These are phyloP conservation scores for Petunia axillaris DNA, from an alignment of 257 asterid species.

Conservation along the genomic window DNA sequence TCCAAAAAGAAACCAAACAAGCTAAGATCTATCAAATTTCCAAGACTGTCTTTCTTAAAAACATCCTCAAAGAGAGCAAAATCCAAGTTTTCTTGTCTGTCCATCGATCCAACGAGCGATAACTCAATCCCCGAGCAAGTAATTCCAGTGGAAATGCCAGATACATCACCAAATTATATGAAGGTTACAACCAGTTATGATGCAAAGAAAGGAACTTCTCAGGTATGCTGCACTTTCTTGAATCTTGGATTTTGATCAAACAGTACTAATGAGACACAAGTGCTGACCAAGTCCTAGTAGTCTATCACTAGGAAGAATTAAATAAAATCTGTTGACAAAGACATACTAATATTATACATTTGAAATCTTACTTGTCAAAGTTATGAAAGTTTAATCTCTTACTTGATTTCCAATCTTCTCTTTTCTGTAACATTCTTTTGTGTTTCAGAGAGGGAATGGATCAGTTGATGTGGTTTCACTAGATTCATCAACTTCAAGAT, in stretches of 20 bases:
- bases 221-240: conserved; percentile 40
- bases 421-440: neutral
- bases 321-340: conserved; percentile 2
- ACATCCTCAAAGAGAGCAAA: conserved; percentile 30
- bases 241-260: neutral
- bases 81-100: conserved; percentile 32
- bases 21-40: conserved; percentile 22
- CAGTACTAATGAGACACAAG: neutral
- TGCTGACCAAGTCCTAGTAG: conserved; percentile 17
- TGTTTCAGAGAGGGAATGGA: conserved; percentile 21
- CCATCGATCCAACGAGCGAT: conserved; percentile 29
- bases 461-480: neutral
- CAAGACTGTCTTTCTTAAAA: conserved; percentile 28
- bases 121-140: conserved; percentile 26
- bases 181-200: conserved; percentile 44
- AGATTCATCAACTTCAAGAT: conserved; percentile 1
- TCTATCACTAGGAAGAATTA: conserved; percentile 10
- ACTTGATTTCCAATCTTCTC: neutral
- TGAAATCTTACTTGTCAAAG: neutral
- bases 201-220: conserved; percentile 52
- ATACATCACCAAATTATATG: conserved; percentile 59
- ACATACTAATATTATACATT: neutral
- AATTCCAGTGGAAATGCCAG: conserved; percentile 46
- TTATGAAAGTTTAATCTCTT: neutral
- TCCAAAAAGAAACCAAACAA: conserved; percentile 23